A percentile compares a stretch with the other conserved stretches of the same genome.
Evolutionary conservation across 1,139 yeast genomes (phyloP).

Genomic region (Candida mesenterica): DNA sequence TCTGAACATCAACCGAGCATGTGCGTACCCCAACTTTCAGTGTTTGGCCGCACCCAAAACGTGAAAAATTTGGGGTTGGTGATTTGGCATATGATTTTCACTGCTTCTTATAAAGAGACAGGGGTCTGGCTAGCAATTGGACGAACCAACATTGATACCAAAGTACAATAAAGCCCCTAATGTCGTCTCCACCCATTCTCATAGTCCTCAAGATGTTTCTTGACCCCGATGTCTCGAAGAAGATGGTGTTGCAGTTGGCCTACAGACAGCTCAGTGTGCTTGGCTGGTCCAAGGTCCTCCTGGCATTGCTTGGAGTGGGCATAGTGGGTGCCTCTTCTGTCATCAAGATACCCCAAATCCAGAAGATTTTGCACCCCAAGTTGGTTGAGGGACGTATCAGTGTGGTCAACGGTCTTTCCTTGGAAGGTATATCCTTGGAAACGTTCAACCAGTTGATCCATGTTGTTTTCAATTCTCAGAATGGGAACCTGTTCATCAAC

Average conservation of each 20-base stretch:
- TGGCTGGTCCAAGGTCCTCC: slow-evolving; percentile 37
- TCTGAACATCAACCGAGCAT: no score
- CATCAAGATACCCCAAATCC: slow-evolving; percentile 44
- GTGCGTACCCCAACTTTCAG: no score
- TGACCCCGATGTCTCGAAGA: slow-evolving; percentile 43
- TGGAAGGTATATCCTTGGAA: slow-evolving; percentile 38
- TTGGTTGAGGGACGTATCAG: slow-evolving; percentile 25
- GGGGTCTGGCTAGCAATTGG: no score
- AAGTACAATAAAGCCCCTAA: background rate
- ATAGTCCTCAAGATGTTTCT: slow-evolving; percentile 32
- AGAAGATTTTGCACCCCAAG: slow-evolving; percentile 33
- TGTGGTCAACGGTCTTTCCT: slow-evolving; percentile 41
- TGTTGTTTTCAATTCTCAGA: slow-evolving; percentile 39
- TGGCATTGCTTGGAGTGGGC: slow-evolving; percentile 34
- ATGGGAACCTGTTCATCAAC: slow-evolving; percentile 35
- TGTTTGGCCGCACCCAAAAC: no score
- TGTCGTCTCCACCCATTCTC: slow-evolving; percentile 12
- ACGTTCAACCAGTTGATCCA: slow-evolving; percentile 40
- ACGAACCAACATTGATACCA: background rate
- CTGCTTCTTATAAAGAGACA: no score
- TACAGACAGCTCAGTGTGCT: slow-evolving; percentile 35
- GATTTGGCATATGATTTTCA: no score
- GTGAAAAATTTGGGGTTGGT: no score
- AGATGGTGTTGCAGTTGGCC: slow-evolving; percentile 39
- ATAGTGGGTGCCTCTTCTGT: slow-evolving; percentile 43